Conservation (phyloP, 169 alveolate genomes). For the Sarcocystis neurona region DNA sequence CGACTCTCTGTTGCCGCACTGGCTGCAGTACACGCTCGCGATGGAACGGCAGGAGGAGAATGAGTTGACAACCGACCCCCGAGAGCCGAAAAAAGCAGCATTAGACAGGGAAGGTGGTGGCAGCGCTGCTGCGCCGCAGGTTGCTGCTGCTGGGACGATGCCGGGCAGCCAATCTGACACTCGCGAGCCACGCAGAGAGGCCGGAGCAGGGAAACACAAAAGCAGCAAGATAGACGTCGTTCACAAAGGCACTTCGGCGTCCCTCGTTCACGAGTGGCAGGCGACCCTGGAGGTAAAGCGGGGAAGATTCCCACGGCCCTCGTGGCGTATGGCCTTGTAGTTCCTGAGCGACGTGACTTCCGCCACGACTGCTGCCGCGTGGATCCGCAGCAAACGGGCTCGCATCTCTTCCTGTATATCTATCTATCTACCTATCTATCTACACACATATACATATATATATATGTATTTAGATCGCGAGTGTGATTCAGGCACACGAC, state of each 20-base stretch:
- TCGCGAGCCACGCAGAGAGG: not conserved
- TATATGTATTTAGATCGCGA: no score
- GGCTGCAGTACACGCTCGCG: conserved; percentile 50
- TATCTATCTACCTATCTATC: not conserved
- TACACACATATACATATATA: not conserved
- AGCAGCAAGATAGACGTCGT: conserved; percentile 1
- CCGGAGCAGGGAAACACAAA: no score
- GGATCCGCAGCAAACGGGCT: not conserved
- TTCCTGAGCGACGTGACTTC: no score
- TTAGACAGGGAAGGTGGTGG: not conserved
- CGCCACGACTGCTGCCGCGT: no score
- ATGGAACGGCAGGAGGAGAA: conserved; percentile 36
- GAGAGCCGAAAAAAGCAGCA: not conserved
- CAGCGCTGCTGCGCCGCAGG: not conserved
- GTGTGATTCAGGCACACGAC: no score
- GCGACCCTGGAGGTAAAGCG: not conserved
- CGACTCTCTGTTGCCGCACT: conserved; percentile 32
- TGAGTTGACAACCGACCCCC: not conserved
- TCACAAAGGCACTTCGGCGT: conserved; percentile 22
- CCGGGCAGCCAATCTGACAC: no score
- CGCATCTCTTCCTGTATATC: not conserved
- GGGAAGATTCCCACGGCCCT: no score
- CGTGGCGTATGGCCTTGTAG: no score
- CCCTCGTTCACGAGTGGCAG: conserved; percentile 25
- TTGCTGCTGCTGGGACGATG: no score